Base-by-base conservation (phyloP, 164 flowering plant species). In the Piper betle region DNA sequence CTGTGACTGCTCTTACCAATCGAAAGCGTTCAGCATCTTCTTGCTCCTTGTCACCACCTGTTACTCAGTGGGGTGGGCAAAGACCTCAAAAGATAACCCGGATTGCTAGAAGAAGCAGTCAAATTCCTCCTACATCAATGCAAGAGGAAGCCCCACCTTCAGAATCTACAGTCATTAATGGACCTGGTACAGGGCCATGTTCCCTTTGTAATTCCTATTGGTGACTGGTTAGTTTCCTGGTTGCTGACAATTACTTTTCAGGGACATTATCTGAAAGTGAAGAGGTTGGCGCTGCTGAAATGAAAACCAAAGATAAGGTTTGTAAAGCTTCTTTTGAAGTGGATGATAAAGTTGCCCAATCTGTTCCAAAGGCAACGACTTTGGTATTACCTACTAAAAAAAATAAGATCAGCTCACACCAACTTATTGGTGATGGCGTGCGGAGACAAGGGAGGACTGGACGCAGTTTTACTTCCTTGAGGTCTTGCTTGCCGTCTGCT, bases 51-150 rank as follows among this genome's bases (percentile, higher is more conserved):
- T 83, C 97, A 60, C 93, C 97, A 41, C 90, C 96, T 68, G 90
- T 84, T 55, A 74, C 82, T 42, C 79, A 84, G 17, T 86, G 92
- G 94, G 84, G 78, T 52, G 77, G 86, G n/a, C 96, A 84, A 70
- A 83, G 95, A 69, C 86, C 88, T 52, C 94, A 83, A 66, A 91
- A 91, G 72, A 85, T 72, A 58, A 79, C 85, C 43, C 90, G 94
- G 16, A 68, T 82, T 65, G 92, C 88, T 39, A 87, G 94, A 74
- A 74, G 89, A 69, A 79, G 88, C 58, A 86, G 79, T 74, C 69
- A 84, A 41, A 66, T 74, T 62, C 90, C 96, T 25, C 75, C 72
- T 68, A 75, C 80, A 73, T 69, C 88, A 54, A 77, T 61, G 58
- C 77, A 77, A 60, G 96, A 83, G 73, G 91, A 84, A 65, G 46